phyloP scores from a whole-genome alignment of 345 rosid genomes.

The Pugionium dolabratum region DNA sequence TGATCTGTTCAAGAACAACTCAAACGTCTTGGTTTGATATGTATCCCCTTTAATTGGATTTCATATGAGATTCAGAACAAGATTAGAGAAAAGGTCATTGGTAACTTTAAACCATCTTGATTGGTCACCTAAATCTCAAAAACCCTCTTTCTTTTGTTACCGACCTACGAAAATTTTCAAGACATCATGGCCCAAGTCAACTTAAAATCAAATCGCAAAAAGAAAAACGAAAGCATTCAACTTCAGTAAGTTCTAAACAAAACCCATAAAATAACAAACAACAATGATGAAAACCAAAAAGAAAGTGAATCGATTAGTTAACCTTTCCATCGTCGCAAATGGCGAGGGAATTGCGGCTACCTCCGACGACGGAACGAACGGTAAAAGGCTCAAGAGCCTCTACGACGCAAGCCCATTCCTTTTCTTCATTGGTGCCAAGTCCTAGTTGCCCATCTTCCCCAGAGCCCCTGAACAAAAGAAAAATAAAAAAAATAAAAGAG shows the following conservation, averaged over 20 bases:
- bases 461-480: conserved; percentile 62
- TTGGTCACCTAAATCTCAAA: conserved; percentile 19
- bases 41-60: neutral
- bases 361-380: conserved; percentile 89
- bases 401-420: conserved; percentile 72
- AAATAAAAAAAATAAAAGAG: neutral
- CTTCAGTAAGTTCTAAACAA: neutral
- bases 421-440: conserved; percentile 76
- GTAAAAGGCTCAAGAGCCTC: conserved; percentile 63
- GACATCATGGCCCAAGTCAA: conserved; percentile 1
- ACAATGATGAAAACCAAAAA: neutral
- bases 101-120: conserved; percentile 27
- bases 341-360: conserved; percentile 98
- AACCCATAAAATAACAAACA: conserved; percentile 3
- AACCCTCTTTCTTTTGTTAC: conserved; percentile 3
- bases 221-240: neutral
- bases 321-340: conserved; percentile 97
- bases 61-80: neutral
- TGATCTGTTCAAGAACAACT: neutral
- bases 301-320: conserved; percentile 1
- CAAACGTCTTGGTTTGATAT: conserved; percentile 4
- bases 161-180: neutral
- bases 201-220: neutral
- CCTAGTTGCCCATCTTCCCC: conserved; percentile 99
- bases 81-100: neutral